These are phyloP conservation scores for Heteromeles arbutifolia DNA, from an alignment of 306 rosid genomes.

Conservation along the genomic window DNA sequence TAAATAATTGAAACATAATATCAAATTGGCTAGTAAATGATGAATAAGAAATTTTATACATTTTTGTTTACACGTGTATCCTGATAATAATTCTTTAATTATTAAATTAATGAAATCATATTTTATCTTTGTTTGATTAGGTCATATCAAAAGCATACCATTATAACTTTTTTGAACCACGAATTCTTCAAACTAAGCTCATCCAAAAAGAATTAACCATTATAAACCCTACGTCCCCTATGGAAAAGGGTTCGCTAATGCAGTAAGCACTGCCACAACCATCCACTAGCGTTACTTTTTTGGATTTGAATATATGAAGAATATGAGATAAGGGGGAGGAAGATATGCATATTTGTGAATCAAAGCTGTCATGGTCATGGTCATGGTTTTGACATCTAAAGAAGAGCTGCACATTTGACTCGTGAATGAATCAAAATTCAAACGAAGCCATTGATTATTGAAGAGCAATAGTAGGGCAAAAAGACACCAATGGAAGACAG, in stretches of 20 bases:
- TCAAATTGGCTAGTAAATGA: too few species aligned
- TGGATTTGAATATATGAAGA: background rate
- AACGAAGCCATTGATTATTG: background rate
- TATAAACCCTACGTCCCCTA: background rate
- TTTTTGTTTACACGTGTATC: too few species aligned
- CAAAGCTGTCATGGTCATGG: constrained; percentile 38
- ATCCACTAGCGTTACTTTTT: background rate
- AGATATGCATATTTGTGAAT: background rate
- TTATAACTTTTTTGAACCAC: background rate
- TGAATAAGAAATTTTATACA: too few species aligned
- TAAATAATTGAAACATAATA: too few species aligned
- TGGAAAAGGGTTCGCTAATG: constrained; percentile 2
- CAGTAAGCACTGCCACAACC: constrained; percentile 7
- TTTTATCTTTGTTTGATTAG: background rate
- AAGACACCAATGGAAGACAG: background rate
- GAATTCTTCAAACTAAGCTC: background rate
- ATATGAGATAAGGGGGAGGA: background rate
- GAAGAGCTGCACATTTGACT: background rate
- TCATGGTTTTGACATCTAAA: background rate
- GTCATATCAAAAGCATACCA: background rate
- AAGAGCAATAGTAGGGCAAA: background rate
- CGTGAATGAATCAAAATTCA: background rate
- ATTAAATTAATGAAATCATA: too few species aligned
- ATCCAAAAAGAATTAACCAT: background rate
- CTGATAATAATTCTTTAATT: background rate